phyloP scores from a whole-genome alignment of 306 rosid species.

The Quercus wislizeni region DNA sequence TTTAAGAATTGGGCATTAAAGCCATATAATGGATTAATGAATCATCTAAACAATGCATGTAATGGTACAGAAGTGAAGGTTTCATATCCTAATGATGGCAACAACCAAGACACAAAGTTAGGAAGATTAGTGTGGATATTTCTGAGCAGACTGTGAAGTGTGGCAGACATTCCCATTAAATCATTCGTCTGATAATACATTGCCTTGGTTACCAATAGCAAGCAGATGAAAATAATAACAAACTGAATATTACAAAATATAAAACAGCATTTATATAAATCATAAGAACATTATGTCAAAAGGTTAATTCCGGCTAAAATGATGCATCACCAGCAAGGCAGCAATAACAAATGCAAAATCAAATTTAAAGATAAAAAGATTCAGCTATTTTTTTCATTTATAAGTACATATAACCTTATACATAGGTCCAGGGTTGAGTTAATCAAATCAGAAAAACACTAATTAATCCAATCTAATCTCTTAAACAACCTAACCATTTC shows the following conservation, averaged over 20 bases:
- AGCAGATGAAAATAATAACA: background rate
- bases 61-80: background rate
- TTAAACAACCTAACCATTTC: background rate
- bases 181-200: background rate
- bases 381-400: background rate
- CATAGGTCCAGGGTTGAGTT: background rate
- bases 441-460: background rate
- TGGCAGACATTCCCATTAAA: conserved; percentile 1
- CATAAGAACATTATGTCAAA: background rate
- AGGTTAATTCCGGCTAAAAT: background rate
- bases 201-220: conserved; percentile 1
- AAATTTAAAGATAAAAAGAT: background rate
- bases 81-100: background rate
- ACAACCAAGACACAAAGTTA: background rate
- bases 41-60: conserved; percentile 3
- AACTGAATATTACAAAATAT: background rate
- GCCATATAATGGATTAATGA: background rate
- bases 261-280: background rate
- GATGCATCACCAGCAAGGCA: background rate
- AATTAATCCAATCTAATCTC: background rate
- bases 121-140: background rate
- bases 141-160: background rate
- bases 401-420: background rate
- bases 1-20: conserved; percentile 5
- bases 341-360: conserved; percentile 1